Evolutionary conservation across 768 basidiomycete species (phyloP), one percentile per base, ranked within the genome.

Genomic region (Lentinula edodes): DNA sequence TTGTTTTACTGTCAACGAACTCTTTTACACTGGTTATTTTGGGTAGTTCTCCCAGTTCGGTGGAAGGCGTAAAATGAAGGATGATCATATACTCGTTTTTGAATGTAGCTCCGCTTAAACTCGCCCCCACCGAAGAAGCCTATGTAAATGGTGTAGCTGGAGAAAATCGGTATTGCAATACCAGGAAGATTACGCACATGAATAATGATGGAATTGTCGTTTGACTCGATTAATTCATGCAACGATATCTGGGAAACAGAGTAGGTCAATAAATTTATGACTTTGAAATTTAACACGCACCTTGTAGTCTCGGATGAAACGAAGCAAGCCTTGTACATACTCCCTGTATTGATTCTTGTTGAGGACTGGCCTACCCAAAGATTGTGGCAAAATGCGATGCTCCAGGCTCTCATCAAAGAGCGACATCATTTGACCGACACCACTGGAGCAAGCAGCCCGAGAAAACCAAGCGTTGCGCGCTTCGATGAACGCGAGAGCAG

Each of bases 341-440:
- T 71, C 67, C 35, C 66, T 57, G 62, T 75, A 76, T 52, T 73
- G 69, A 18, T 69, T 67, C 60, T 75, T 76, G 61, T 70, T 74
- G 39, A 75, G 67, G 16, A 76, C 72, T 9, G 74, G 75, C 51
- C 73, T 68, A 46, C 70, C 70, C 28, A 78, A 62, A 15, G 72
- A 72, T 23, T 67, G 63, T 2, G 76, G 76, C 9, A 78, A 64
- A 51, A 75, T 75, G 5, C 72, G 70, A 60, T 76, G 75, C 46
- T 73, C 73, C 8, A 78, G 68, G 35, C 62, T 54, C 0, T 71
- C 69, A 64, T 75, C 72, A 59, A 77, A 75, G 38, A 71, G 68
- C 10, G 67, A 65, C 20, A 72, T 62, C 54, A 72, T 65, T 13
- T 65, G 63, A 23, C 71, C 70, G 36, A 68, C 52, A 62, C 76